A percentile compares a stretch with the other conserved stretches of the same genome.
Conservation (phyloP, 1,284 basidiomycete genomes). For the Moniliella sp. region DNA sequence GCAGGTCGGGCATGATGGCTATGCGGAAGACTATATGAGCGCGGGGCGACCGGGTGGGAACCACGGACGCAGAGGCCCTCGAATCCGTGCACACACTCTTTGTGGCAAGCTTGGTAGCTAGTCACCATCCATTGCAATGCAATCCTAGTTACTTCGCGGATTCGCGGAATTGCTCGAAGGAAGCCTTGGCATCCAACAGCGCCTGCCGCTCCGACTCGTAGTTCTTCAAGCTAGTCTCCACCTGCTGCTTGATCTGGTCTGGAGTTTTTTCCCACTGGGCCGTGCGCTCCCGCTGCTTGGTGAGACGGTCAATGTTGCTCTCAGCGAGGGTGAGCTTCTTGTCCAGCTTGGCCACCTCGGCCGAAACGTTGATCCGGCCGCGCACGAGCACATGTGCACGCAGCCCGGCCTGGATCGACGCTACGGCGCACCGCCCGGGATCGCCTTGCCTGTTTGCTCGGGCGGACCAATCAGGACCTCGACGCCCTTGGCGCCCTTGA, state of each 20-base stretch:
- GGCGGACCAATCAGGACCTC: slow-evolving; percentile 40
- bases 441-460: slow-evolving; percentile 37
- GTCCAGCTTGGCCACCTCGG: slow-evolving; percentile 21
- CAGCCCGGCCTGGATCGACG: slow-evolving; percentile 26
- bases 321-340: slow-evolving; percentile 27
- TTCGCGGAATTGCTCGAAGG: no score
- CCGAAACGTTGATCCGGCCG: slow-evolving; percentile 22
- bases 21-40: no score
- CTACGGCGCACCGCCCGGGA: slow-evolving; percentile 72
- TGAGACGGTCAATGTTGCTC: slow-evolving; percentile 12
- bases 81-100: no score
- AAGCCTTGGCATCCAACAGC: slow-evolving; percentile 12
- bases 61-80: no score
- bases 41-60: no score
- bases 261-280: slow-evolving; percentile 21
- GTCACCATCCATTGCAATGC: no score
- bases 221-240: no score
- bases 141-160: no score
- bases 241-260: slow-evolving; percentile 22
- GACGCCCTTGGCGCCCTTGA: slow-evolving; percentile 64
- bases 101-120: no score
- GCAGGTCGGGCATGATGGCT: no score
- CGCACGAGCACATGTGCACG: slow-evolving; percentile 21
- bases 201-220: slow-evolving; percentile 16
- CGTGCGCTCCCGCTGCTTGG: no score